Evolutionary conservation across 805 yeast species (phyloP), one percentile per base, ranked within the genome.

Genomic region (Yarrowia sp.): DNA sequence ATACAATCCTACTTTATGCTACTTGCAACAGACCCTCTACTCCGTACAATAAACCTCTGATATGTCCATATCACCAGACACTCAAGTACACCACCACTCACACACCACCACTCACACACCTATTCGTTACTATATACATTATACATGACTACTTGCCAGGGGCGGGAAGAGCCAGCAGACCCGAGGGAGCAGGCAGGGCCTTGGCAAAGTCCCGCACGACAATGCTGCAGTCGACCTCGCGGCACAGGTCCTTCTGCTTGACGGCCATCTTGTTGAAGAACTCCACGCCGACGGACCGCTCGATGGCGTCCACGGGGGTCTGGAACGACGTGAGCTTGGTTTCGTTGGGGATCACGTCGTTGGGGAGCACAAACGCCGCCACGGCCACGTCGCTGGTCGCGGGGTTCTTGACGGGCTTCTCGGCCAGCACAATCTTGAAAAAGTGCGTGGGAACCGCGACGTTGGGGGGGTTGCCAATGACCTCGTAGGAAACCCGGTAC

Each of bases 401-500:
- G 14, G 79, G 73, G 60, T 73, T 68, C 35, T 72, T 75, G 4
- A 68, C 71, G 4, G 84, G 80, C 16, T 77, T 74, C 72, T 94
- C 98, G 8, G 94, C 97, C 49, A 94, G 89, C 62, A 94, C 77
- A 63, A 94, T 76, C 76, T 94, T 94, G 81, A 86, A 94, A 71
- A 94, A 94, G 73, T 94, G 99, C 0, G 99, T 94, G 24, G 99
- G 99, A 10, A 94, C 99, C 0, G 99, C 98, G 61, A 94, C 80
- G 69, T 83, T 89, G 55, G 99, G 98, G 10, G 99, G 99, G 68
- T 90, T 88, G 1, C 99, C 99, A 71, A 94, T 90, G 41, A 94
- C 88, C 74, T 94, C 98, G 74, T 93, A 94, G 2, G 81, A 76
- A 18, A 94, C 97, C 66, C 87, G 80, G 73, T 77, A 89, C 72